These are phyloP conservation scores for Ogataea neopini DNA, from an alignment of 805 yeast genomes.

Conservation along the genomic window DNA sequence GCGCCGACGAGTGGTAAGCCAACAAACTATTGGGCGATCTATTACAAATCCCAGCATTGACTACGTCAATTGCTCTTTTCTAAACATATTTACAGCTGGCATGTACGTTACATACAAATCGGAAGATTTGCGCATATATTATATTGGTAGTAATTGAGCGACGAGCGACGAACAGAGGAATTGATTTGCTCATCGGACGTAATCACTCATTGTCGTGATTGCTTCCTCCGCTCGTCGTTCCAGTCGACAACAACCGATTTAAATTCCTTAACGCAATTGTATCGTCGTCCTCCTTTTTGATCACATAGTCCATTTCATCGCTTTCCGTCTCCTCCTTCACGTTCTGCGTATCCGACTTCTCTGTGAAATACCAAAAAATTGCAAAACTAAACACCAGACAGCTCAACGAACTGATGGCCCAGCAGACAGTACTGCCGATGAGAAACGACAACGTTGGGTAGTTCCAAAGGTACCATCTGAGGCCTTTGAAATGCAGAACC, in stretches of 20 bases:
- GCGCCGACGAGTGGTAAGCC: too few species aligned
- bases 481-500: slow-evolving; percentile 42
- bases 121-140: neutral
- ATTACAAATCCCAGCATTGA: neutral
- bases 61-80: neutral
- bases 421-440: slow-evolving; percentile 40
- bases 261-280: slow-evolving; percentile 6
- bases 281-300: slow-evolving; percentile 15
- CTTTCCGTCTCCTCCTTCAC: too few species aligned
- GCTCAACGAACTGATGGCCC: slow-evolving; percentile 37
- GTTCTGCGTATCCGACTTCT: neutral
- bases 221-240: too few species aligned
- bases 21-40: neutral
- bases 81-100: slow-evolving; percentile 4
- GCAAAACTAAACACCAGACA: slow-evolving; percentile 33
- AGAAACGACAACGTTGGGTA: slow-evolving; percentile 37
- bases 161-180: too few species aligned
- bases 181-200: too few species aligned
- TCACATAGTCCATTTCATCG: too few species aligned
- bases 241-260: slow-evolving; percentile 6
- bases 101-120: slow-evolving; percentile 1
- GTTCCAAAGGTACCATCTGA: slow-evolving; percentile 42
- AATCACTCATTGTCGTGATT: too few species aligned
- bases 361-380: slow-evolving; percentile 25
- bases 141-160: neutral